Conservation (phyloP, 805 yeast species). For the Candida maesae region DNA sequence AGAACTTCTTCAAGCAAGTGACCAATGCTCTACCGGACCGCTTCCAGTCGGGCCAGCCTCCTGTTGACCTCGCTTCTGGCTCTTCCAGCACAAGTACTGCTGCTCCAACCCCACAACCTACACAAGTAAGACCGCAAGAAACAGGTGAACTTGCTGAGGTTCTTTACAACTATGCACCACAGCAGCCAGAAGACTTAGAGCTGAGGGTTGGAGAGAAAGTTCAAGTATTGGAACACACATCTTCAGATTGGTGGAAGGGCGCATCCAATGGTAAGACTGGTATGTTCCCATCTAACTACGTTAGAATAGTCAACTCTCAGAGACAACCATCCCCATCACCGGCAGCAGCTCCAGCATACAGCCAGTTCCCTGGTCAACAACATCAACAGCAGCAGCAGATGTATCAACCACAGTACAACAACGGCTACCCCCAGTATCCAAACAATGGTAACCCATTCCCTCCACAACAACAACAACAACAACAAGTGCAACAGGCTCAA, state of each 20-base stretch:
- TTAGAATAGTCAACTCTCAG: slow-evolving; percentile 40
- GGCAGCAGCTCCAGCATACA: slow-evolving; percentile 16
- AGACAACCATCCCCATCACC: slow-evolving; percentile 9
- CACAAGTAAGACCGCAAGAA: slow-evolving; percentile 21
- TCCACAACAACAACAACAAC: slow-evolving; percentile 21
- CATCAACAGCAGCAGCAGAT: slow-evolving; percentile 21
- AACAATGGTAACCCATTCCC: slow-evolving; percentile 30
- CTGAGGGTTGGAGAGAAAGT: slow-evolving; percentile 66
- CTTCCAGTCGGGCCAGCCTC: slow-evolving; percentile 47
- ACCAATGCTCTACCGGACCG: slow-evolving; percentile 50
- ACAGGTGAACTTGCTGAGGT: slow-evolving; percentile 54
- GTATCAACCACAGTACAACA: slow-evolving; percentile 40
- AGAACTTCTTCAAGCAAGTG: slow-evolving; percentile 49
- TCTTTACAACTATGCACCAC: slow-evolving; percentile 68
- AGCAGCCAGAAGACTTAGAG: slow-evolving; percentile 69
- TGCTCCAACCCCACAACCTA: slow-evolving; percentile 32
- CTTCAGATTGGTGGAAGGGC: slow-evolving; percentile 93
- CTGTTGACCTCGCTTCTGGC: slow-evolving; percentile 36
- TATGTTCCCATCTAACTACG: slow-evolving; percentile 89
- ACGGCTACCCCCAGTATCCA: slow-evolving; percentile 22
- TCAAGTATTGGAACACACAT: slow-evolving; percentile 65
- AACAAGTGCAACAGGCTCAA: slow-evolving; percentile 8
- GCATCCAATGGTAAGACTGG: slow-evolving; percentile 56
- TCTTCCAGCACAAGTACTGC: slow-evolving; percentile 4
- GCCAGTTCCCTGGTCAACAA: slow-evolving; percentile 18